Base-by-base conservation (phyloP, 768 basidiomycete genomes). In the Phaffia australis region DNA sequence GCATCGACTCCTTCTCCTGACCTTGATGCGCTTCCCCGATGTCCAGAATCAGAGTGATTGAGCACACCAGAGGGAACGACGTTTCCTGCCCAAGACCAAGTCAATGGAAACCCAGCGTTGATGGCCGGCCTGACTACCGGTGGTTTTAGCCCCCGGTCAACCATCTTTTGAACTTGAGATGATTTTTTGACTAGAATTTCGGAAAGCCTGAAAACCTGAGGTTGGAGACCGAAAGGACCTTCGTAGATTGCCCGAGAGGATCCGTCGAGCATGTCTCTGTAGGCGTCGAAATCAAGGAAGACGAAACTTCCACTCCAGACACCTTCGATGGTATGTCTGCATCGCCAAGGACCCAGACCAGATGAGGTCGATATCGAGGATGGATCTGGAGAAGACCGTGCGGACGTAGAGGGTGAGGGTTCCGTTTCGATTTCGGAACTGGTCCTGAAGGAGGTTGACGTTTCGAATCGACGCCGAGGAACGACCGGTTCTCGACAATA, bases 201-300 rank as follows among this genome's bases (percentile, higher is more conserved):
- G 27, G 60, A 51, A 16, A 68, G 55, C 21, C 61, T 56, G n/a
- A 62, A 57, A 60, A 68, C 59, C 25, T 62, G 62, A 9, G 66
- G 66, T 50, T 58, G 32, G 21, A 25, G 60, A 0, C 87, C 89
- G 30, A 88, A 84, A 57, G 85, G 79, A 55, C 86, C 85, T 52
- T 84, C 82, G 71, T 87, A 84, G n/a, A 94, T 77, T 11, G 81
- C 79, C 0, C 81, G 75, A 3, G 60, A 48, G n/a, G 55, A 49
- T 11, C 61, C 60, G 48, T 32, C 46, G n/a, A 68, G 60, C 60
- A 63, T 62, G 49, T 62, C 61, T 7, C 65, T 65, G 65, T 93
- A 80, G 25, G 82, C 81, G 27, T 86, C 85, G 72, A 94, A 97
- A 8, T 87, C 85, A 49, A 83, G 83, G 74, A 95, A 97, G 71